Percentiles rank a stretch among this genome's conserved stretches.
Conservation (phyloP, 306 rosid species). For the Trifolium subterraneum region DNA sequence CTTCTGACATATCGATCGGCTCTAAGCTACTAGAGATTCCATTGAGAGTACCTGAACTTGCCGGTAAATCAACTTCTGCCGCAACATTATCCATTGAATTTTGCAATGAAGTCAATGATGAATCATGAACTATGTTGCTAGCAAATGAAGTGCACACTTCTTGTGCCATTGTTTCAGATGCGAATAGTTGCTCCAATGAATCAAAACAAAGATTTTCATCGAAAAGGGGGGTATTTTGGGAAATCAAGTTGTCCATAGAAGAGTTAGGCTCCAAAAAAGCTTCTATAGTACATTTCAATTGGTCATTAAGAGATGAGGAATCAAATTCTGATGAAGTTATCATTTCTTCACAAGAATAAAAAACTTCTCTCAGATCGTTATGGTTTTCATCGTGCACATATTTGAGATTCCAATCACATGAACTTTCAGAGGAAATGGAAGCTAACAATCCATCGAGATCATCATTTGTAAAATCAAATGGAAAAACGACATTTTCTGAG, state of each 20-base stretch:
- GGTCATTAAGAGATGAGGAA: constrained; percentile 41
- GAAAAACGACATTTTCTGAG: constrained; percentile 39
- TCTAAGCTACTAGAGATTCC: constrained; percentile 48
- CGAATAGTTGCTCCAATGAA: constrained; percentile 43
- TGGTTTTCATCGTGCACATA: constrained; percentile 34
- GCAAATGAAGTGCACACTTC: constrained; percentile 43
- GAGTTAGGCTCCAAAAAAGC: constrained; percentile 35
- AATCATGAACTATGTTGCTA: constrained; percentile 42
- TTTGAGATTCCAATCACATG: constrained; percentile 46
- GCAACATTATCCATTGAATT: not conserved
- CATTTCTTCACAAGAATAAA: constrained; percentile 41
- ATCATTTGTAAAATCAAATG: constrained; percentile 47
- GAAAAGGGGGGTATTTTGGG: constrained; percentile 31
- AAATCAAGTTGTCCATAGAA: constrained; percentile 33
- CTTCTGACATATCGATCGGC: constrained; percentile 46
- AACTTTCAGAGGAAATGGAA: constrained; percentile 57
- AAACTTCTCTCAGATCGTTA: constrained; percentile 41
- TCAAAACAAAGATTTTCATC: constrained; percentile 59
- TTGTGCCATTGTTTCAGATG: constrained; percentile 44
- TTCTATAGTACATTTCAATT: constrained; percentile 30
- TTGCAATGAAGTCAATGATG: constrained; percentile 38
- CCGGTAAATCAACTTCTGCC: constrained; percentile 37
- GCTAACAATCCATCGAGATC: constrained; percentile 59
- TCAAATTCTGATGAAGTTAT: constrained; percentile 33
- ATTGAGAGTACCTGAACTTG: constrained; percentile 33